Evolutionary conservation across 345 rosid genomes (phyloP).

Genomic region (Arabis alpina): DNA sequence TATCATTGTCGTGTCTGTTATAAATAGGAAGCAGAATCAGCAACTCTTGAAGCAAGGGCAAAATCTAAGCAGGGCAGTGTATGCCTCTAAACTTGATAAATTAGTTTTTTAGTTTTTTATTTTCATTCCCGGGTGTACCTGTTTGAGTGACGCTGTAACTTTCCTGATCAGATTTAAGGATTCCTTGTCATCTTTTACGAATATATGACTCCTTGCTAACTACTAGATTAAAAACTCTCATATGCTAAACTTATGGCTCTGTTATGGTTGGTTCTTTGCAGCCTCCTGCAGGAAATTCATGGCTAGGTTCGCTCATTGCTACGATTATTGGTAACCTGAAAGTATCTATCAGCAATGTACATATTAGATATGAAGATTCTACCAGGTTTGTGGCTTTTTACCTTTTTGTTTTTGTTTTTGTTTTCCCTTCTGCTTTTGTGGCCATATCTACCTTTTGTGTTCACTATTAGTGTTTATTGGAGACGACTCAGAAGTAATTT

Average conservation of each 20-base stretch:
- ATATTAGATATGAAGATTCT: constrained; percentile 94
- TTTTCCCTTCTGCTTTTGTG: constrained; percentile 8
- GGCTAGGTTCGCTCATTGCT: constrained; percentile 92
- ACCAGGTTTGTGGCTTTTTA: constrained; percentile 61
- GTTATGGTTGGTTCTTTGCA: constrained; percentile 52
- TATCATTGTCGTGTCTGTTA: constrained; percentile 29
- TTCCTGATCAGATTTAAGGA: constrained; percentile 14
- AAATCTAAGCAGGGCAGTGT: constrained; percentile 89
- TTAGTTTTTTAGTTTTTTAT: constrained; percentile 18
- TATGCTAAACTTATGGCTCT: constrained; percentile 26
- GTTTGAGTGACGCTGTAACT: constrained; percentile 26
- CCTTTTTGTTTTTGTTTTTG: not conserved
- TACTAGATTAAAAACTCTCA: constrained; percentile 2
- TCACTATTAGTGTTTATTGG: constrained; percentile 9
- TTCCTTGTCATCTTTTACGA: constrained; percentile 26
- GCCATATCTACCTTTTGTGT: constrained; percentile 25
- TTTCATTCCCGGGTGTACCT: constrained; percentile 10
- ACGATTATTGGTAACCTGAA: constrained; percentile 97
- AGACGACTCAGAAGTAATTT: constrained; percentile 29
- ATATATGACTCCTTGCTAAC: constrained; percentile 17
- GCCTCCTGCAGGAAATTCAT: constrained; percentile 83
- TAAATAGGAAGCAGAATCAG: constrained; percentile 85
- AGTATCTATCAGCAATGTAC: constrained; percentile 97
- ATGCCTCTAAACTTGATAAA: constrained; percentile 45
- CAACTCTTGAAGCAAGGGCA: constrained; percentile 84